Evolutionary conservation across 352 stramenopile genomes (phyloP).

Genomic region (Phytophthora ohioensis): DNA sequence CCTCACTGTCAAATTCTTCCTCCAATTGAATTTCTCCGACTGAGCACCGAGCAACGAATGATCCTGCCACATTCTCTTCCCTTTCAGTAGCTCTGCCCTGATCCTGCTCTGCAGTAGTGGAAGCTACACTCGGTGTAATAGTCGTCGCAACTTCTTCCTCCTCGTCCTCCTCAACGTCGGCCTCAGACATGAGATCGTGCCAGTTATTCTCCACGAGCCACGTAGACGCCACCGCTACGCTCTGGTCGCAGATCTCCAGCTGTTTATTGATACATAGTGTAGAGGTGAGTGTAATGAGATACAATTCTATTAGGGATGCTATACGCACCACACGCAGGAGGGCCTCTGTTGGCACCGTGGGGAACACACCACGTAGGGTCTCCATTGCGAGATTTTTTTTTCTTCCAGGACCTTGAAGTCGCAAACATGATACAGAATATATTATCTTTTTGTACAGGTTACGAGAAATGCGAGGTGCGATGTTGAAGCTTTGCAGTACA

Average conservation of each 20-base stretch:
- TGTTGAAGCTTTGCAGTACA: no score
- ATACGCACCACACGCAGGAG: conserved; percentile 49
- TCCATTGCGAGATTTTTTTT: conserved; percentile 45
- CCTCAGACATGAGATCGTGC: conserved; percentile 45
- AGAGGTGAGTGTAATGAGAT: no score
- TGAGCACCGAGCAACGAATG: neutral
- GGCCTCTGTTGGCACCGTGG: conserved; percentile 39
- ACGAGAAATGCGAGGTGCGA: no score
- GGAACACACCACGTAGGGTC: conserved; percentile 54
- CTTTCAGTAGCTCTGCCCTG: conserved; percentile 18
- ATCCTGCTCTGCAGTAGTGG: neutral
- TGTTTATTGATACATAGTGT: conserved; percentile 9
- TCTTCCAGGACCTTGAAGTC: conserved; percentile 1
- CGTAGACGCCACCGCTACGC: conserved; percentile 58
- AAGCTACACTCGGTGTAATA: neutral
- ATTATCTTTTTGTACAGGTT: neutral
- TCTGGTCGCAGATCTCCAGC: conserved; percentile 65
- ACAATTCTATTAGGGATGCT: no score
- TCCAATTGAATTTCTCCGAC: neutral
- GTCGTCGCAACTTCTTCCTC: neutral
- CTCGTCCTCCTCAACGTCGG: neutral
- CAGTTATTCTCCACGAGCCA: conserved; percentile 74
- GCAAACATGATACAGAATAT: no score
- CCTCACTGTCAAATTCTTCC: conserved; percentile 40
- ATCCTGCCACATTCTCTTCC: neutral